phyloP scores from a whole-genome alignment of 2,329 filamentous ascomycete genomes.

The Colletotrichum lindemuthianum region DNA sequence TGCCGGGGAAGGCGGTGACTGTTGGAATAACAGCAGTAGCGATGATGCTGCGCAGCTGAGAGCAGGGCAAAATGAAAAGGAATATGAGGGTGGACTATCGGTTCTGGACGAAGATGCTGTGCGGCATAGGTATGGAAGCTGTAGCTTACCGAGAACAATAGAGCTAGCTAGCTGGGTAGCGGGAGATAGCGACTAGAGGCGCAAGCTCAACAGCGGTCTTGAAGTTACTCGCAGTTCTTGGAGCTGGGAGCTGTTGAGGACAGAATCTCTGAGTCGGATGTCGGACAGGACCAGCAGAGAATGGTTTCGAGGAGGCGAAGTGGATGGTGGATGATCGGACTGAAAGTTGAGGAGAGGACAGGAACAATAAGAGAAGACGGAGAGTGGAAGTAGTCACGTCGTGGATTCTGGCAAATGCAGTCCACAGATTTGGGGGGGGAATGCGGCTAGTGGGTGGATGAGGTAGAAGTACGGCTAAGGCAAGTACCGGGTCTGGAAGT shows the following conservation, averaged over 20 bases:
- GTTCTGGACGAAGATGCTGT: not conserved
- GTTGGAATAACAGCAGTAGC: too few relatives aligned
- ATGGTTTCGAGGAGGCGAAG: constrained; percentile 2
- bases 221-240: constrained; percentile 12
- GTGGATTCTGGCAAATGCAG: constrained; percentile 16
- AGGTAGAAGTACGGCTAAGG: constrained; percentile 7
- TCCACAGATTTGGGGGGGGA: constrained; percentile 7
- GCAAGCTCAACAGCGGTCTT: constrained; percentile 19
- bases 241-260: constrained; percentile 1
- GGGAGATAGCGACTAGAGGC: constrained; percentile 17
- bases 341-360: constrained; percentile 17
- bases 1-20: too few relatives aligned
- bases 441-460: constrained; percentile 18
- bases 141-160: constrained; percentile 16
- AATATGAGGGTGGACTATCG: not conserved
- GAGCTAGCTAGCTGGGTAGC: constrained; percentile 24
- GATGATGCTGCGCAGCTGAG: too few relatives aligned
- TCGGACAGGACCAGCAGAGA: not conserved
- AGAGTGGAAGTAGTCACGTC: constrained; percentile 22
- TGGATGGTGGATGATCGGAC: not conserved
- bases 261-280: not conserved
- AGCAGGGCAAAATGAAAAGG: not conserved
- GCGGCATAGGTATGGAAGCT: constrained; percentile 16
- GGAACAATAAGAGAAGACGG: constrained; percentile 10
- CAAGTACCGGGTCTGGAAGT: constrained; percentile 6